Base-by-base conservation (phyloP, 306 rosid species). In the Prunus armeniaca region DNA sequence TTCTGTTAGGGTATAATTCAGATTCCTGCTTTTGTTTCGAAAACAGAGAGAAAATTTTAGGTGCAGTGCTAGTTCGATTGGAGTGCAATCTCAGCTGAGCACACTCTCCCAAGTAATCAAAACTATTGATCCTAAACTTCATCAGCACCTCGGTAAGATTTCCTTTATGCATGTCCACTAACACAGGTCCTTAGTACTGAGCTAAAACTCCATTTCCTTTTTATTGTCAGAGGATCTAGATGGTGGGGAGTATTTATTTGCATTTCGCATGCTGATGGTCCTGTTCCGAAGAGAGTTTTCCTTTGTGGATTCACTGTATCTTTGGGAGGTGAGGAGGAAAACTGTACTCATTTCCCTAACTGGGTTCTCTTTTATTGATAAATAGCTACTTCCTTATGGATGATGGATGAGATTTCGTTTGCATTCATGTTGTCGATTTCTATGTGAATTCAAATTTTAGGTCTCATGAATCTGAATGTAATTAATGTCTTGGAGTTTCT, bases 231-330 rank as follows among this genome's bases (percentile, higher is more conserved):
- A 94, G 90, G 93, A 90, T 71, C 87, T 94, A 69, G 97, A 94
- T 79, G 98, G 95, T 20, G 98, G 98, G 77, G 93, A 94, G 75
- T 94, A 94, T 83, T 88, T 94, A 75, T 94, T 94, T 84, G 97
- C 98, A 51, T 89, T 94, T 82, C 97, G 98, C 76, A 94, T 92
- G 98, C 82, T 94, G 83, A 92, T 92, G 98, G 98, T 92, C 67
- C 96, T 94, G 86, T 94, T 94, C 83, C 90, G 98, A 46, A 80
- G 98, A 92, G 98, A 94, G 84, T 92, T 91, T 80, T 92, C 96
- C 79, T 94, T 94, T 50, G 92, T 92, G 51, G 97, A 94, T 78
- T 79, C 97, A 30, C 77, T 94, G 83, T 94, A 94, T 83, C 96
- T 94, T 70, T 94, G 98, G 98, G 96, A 94, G 96, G 97, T 94